phyloP scores from a whole-genome alignment of 257 asterid genomes.

The Sherardia arvensis region DNA sequence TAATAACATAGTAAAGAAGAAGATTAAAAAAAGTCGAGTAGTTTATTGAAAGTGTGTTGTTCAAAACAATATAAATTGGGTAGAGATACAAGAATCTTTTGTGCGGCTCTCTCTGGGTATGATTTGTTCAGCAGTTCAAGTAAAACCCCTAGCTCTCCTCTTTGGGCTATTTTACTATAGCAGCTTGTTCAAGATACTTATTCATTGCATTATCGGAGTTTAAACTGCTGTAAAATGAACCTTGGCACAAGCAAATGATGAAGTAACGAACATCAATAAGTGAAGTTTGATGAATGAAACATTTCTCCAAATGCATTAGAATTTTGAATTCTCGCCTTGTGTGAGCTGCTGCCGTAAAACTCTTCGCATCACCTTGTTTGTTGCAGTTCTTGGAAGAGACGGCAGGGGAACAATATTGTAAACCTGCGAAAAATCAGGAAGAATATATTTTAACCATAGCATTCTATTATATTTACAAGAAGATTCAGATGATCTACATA shows the following conservation, averaged over 20 bases:
- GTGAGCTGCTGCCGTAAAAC: constrained; percentile 55
- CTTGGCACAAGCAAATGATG: background rate
- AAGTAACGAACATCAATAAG: background rate
- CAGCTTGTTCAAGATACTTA: too few relatives aligned
- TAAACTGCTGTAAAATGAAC: background rate
- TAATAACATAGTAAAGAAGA: too few relatives aligned
- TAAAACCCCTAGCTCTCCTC: too few relatives aligned
- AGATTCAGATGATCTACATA: too few relatives aligned
- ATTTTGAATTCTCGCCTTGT: constrained; percentile 31
- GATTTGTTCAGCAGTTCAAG: too few relatives aligned
- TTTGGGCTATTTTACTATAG: too few relatives aligned
- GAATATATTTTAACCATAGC: background rate
- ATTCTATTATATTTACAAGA: background rate
- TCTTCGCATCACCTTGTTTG: constrained; percentile 92
- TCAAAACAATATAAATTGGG: too few relatives aligned
- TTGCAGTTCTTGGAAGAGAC: constrained; percentile 89
- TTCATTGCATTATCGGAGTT: background rate
- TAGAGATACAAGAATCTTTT: too few relatives aligned
- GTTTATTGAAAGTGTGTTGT: too few relatives aligned
- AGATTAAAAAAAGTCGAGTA: too few relatives aligned
- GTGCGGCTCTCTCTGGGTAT: too few relatives aligned
- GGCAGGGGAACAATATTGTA: constrained; percentile 41
- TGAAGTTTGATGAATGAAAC: background rate
- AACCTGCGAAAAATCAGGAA: constrained; percentile 48
- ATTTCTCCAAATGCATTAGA: constrained; percentile 17